Conservation (phyloP, 495 filamentous ascomycete genomes). For the Penicillium cosmopolitanum region DNA sequence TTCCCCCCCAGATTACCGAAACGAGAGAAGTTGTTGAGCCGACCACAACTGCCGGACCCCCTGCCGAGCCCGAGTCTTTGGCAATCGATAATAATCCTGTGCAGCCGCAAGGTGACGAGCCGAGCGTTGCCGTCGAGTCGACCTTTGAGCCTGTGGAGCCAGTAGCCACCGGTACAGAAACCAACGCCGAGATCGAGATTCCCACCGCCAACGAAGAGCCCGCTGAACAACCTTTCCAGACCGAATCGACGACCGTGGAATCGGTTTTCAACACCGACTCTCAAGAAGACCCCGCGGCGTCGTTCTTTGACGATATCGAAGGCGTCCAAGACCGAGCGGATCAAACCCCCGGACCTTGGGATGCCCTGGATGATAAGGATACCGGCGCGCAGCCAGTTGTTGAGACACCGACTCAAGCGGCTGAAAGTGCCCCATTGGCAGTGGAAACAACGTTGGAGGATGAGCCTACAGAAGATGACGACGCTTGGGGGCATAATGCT, state of each 20-base stretch:
- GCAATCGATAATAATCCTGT: background rate
- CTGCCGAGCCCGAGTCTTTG: background rate
- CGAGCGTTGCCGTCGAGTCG: background rate
- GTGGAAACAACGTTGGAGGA: background rate
- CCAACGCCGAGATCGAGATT: background rate
- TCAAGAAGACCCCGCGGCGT: background rate
- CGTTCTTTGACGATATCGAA: conserved; percentile 3
- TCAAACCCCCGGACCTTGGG: conserved; percentile 4
- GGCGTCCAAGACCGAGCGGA: background rate
- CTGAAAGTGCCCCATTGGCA: background rate
- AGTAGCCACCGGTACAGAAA: background rate
- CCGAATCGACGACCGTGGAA: background rate
- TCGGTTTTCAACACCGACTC: background rate
- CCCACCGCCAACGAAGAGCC: background rate
- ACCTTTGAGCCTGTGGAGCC: background rate
- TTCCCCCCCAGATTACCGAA: background rate
- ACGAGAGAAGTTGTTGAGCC: background rate
- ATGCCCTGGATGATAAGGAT: conserved; percentile 1
- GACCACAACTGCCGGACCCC: background rate
- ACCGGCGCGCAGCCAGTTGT: background rate
- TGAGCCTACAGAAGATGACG: conserved; percentile 18
- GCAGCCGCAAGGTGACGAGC: background rate
- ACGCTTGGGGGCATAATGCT: conserved; percentile 35
- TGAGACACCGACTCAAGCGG: background rate
- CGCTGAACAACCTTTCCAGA: background rate